phyloP scores from a whole-genome alignment of 176 grass and related monocot species.

The Urochloa ruziziensis region DNA sequence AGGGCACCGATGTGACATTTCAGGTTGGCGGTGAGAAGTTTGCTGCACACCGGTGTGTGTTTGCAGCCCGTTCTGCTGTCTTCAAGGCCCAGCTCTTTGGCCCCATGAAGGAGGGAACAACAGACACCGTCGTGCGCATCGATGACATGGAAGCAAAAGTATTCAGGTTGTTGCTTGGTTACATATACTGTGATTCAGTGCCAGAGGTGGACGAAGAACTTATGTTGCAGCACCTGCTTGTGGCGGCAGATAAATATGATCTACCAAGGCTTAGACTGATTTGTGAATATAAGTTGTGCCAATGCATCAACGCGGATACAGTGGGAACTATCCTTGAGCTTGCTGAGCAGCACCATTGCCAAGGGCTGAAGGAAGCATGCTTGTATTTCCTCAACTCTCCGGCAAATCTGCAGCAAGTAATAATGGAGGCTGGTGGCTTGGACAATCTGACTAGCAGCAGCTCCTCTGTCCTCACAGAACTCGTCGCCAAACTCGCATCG shows the following conservation, averaged over 20 bases:
- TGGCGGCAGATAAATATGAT: slow-evolving; percentile 40
- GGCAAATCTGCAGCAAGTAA: neutral
- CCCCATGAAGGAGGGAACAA: slow-evolving; percentile 12
- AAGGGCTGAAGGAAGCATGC: neutral
- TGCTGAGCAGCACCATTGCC: neutral
- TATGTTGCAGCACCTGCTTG: slow-evolving; percentile 29
- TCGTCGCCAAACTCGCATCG: neutral
- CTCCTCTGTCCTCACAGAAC: neutral
- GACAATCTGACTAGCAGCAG: slow-evolving; percentile 13
- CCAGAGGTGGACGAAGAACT: neutral
- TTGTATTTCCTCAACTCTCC: neutral
- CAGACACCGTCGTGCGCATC: neutral
- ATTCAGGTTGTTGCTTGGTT: neutral
- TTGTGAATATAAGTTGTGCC: neutral
- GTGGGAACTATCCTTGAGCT: neutral
- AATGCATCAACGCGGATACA: neutral
- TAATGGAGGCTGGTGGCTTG: neutral
- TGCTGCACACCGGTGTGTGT: neutral
- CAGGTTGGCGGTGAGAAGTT: neutral
- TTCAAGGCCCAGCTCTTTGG: slow-evolving; percentile 11
- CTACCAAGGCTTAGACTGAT: slow-evolving; percentile 24
- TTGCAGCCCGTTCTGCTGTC: neutral
- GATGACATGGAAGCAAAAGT: slow-evolving; percentile 2
- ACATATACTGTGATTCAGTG: slow-evolving; percentile 32
- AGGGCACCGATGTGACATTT: slow-evolving; percentile 16